phyloP scores from a whole-genome alignment of 2,329 filamentous ascomycete genomes.

The Neurospora sp. region DNA sequence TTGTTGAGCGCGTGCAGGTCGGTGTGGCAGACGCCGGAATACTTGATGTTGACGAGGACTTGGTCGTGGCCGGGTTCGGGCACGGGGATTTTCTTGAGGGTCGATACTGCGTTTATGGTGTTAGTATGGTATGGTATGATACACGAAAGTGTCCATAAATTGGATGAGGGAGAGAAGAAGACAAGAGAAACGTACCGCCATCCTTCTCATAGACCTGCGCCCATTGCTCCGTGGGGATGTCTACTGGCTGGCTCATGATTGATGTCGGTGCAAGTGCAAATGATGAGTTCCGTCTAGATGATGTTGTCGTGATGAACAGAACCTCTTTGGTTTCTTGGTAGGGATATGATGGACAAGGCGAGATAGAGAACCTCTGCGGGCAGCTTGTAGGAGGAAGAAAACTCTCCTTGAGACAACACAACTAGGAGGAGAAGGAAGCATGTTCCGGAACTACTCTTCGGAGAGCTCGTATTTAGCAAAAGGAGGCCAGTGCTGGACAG shows the following conservation, averaged over 20 bases:
- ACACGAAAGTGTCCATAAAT: not conserved
- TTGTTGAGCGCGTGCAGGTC: constrained; percentile 19
- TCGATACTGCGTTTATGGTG: not conserved
- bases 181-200: not conserved
- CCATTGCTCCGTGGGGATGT: constrained; percentile 9
- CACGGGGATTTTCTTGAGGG: constrained; percentile 32
- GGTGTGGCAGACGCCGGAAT: constrained; percentile 27
- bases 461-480: not conserved
- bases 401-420: not conserved
- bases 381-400: not conserved
- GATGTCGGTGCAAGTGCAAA: not conserved
- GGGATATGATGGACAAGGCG: not conserved
- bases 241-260: not conserved
- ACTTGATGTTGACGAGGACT: constrained; percentile 27
- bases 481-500: not conserved
- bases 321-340: not conserved
- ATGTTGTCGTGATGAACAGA: not conserved
- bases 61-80: constrained; percentile 32
- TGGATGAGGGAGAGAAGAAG: not conserved
- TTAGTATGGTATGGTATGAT: not conserved
- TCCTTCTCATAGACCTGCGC: constrained; percentile 8
- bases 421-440: not conserved
- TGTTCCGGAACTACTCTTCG: not conserved
- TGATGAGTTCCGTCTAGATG: not conserved
- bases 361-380: not conserved